phyloP scores from a whole-genome alignment of 208 protist genomes.

The Angomonas desouzai region DNA sequence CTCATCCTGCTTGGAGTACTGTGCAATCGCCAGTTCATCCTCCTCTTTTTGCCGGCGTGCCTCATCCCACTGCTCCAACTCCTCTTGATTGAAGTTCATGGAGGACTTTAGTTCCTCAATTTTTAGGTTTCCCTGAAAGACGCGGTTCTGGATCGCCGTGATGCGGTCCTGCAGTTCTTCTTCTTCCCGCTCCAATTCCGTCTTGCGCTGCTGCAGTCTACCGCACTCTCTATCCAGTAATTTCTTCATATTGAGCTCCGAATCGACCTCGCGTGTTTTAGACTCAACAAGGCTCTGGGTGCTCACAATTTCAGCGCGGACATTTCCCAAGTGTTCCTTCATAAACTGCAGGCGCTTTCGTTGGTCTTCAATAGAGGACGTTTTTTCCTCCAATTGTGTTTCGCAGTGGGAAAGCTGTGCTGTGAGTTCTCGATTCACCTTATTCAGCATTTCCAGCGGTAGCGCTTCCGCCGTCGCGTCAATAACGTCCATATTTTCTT shows the following conservation, averaged over 20 bases:
- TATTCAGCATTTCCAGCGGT: constrained; percentile 79
- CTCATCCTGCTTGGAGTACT: constrained; percentile 90
- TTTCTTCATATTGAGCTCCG: constrained; percentile 87
- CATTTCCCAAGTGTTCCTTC: constrained; percentile 89
- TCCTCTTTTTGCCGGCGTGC: constrained; percentile 92
- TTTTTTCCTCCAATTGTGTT: constrained; percentile 49
- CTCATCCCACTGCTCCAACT: constrained; percentile 93
- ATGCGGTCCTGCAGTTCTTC: constrained; percentile 65
- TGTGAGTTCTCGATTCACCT: constrained; percentile 81
- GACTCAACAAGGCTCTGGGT: constrained; percentile 85
- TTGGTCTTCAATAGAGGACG: constrained; percentile 66
- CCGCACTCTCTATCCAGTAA: constrained; percentile 86
- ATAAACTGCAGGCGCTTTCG: constrained; percentile 82
- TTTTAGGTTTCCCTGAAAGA: constrained; percentile 89
- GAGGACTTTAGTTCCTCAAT: constrained; percentile 87
- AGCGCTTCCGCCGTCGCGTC: constrained; percentile 78
- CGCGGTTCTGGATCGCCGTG: constrained; percentile 69
- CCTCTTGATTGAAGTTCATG: constrained; percentile 94
- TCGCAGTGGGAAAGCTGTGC: constrained; percentile 75
- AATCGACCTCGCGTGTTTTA: constrained; percentile 90
- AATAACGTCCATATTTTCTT: constrained; percentile 64
- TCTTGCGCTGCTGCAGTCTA: constrained; percentile 51
- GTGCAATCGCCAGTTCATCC: constrained; percentile 86
- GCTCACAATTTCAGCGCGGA: constrained; percentile 82
- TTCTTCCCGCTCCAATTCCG: constrained; percentile 41